These are phyloP conservation scores for Ceriops decandra DNA, from an alignment of 345 rosid species.

Conservation along the genomic window DNA sequence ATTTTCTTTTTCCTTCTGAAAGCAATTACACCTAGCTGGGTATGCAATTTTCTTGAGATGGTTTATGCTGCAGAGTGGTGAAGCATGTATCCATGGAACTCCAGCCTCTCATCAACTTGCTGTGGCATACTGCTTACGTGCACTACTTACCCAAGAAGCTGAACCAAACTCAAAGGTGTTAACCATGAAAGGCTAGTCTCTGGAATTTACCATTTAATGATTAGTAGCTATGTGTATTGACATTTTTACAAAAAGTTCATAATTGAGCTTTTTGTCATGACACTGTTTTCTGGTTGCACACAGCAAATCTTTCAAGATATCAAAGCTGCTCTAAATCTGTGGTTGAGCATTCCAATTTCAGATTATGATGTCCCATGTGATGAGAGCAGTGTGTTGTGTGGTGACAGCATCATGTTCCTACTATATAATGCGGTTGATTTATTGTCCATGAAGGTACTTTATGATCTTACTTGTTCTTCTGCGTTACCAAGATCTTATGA, in stretches of 20 bases:
- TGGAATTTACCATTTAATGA: constrained; percentile 25
- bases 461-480: constrained; percentile 17
- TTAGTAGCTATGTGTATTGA: not conserved
- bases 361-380: constrained; percentile 31
- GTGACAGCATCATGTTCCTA: constrained; percentile 45
- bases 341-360: constrained; percentile 42
- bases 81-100: constrained; percentile 22
- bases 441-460: constrained; percentile 66
- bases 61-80: constrained; percentile 34
- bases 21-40: constrained; percentile 6
- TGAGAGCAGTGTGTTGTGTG: constrained; percentile 32
- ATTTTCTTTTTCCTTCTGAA: not conserved
- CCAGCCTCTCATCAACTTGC: constrained; percentile 49
- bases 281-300: constrained; percentile 17
- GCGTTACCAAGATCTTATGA: constrained; percentile 5
- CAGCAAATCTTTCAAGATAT: constrained; percentile 67
- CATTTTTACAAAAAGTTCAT: not conserved
- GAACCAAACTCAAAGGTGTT: constrained; percentile 83
- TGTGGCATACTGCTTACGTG: constrained; percentile 66
- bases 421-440: constrained; percentile 64
- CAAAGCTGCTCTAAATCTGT: constrained; percentile 50
- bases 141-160: constrained; percentile 61
- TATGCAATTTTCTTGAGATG: constrained; percentile 18
- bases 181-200: constrained; percentile 33
- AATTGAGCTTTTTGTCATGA: not conserved